These are phyloP conservation scores for Globisporangium splendens DNA, from an alignment of 352 stramenopile genomes.

Conservation along the genomic window DNA sequence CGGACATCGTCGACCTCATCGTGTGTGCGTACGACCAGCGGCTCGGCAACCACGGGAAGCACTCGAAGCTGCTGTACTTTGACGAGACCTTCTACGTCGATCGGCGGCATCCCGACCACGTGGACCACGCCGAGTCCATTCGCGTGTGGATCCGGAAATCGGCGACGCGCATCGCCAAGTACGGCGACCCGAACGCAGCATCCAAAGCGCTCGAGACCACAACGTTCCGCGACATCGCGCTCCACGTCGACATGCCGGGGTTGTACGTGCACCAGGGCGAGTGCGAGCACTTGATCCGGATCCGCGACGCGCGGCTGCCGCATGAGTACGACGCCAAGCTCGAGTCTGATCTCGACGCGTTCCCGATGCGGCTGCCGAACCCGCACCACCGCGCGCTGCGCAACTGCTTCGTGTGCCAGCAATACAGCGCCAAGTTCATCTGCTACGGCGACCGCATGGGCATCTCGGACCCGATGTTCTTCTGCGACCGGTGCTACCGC, in stretches of 20 bases:
- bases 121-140: slow-evolving; percentile 61
- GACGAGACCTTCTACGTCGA: slow-evolving; percentile 59
- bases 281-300: slow-evolving; percentile 65
- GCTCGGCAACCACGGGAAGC: slow-evolving; percentile 28
- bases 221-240: slow-evolving; percentile 44
- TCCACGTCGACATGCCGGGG: slow-evolving; percentile 51
- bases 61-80: slow-evolving; percentile 65
- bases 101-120: slow-evolving; percentile 22
- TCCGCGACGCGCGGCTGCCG: slow-evolving; percentile 61
- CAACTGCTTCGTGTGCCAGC: slow-evolving; percentile 69
- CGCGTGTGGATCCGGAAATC: slow-evolving; percentile 48
- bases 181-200: slow-evolving; percentile 12
- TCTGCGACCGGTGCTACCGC: slow-evolving; percentile 70
- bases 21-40: slow-evolving; percentile 67
- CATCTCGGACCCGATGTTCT: slow-evolving; percentile 73
- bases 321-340: slow-evolving; percentile 39
- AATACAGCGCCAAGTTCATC: slow-evolving; percentile 78
- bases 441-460: slow-evolving; percentile 69
- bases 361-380: slow-evolving; percentile 66
- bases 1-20: slow-evolving; percentile 54
- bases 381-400: slow-evolving; percentile 37
- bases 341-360: slow-evolving; percentile 24
- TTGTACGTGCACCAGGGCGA: slow-evolving; percentile 78
- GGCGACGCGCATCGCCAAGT: slow-evolving; percentile 28
- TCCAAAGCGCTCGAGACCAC: slow-evolving; percentile 33